phyloP scores from a whole-genome alignment of 495 filamentous ascomycete species.

The Sabuloglossum arenarium region DNA sequence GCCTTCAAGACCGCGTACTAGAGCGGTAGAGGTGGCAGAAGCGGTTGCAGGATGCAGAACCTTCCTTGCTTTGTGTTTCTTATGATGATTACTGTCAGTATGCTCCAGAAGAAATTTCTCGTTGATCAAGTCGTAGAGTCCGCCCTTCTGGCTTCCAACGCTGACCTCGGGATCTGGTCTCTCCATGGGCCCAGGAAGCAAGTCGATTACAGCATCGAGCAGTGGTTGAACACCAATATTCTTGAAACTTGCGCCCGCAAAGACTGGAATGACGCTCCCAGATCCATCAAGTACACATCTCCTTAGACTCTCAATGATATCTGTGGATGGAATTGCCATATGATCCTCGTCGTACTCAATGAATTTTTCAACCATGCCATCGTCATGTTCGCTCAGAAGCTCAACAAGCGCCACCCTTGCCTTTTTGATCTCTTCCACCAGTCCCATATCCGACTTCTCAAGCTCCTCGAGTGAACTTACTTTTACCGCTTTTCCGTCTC shows the following conservation, averaged over 20 bases:
- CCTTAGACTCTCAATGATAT: slow-evolving; percentile 55
- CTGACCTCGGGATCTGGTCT: slow-evolving; percentile 59
- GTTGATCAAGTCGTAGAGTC: slow-evolving; percentile 29
- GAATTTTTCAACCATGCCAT: slow-evolving; percentile 64
- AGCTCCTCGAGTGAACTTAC: slow-evolving; percentile 28
- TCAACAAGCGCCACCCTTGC: slow-evolving; percentile 69
- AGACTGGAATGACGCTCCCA: slow-evolving; percentile 57
- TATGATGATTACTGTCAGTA: slow-evolving; percentile 20
- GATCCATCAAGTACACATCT: slow-evolving; percentile 41
- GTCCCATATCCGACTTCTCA: slow-evolving; percentile 25
- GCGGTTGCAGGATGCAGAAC: slow-evolving; percentile 5
- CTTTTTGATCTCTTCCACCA: slow-evolving; percentile 49
- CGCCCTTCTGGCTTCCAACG: slow-evolving; percentile 30
- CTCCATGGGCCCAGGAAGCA: slow-evolving; percentile 68
- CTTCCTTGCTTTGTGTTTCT: slow-evolving; percentile 16
- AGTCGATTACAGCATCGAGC: slow-evolving; percentile 67
- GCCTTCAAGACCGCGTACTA: slow-evolving; percentile 37
- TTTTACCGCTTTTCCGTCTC: slow-evolving; percentile 44
- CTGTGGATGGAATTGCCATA: slow-evolving; percentile 35
- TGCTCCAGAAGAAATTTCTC: slow-evolving; percentile 26
- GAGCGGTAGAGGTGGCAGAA: slow-evolving; percentile 10
- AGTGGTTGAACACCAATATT: slow-evolving; percentile 92
- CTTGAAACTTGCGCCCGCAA: slow-evolving; percentile 77
- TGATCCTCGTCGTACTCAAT: slow-evolving; percentile 55
- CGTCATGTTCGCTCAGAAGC: slow-evolving; percentile 69